Evolutionary conservation across 176 grass and related monocot species (phyloP), one percentile per base, ranked within the genome.

Genomic region (Carex scoparia): DNA sequence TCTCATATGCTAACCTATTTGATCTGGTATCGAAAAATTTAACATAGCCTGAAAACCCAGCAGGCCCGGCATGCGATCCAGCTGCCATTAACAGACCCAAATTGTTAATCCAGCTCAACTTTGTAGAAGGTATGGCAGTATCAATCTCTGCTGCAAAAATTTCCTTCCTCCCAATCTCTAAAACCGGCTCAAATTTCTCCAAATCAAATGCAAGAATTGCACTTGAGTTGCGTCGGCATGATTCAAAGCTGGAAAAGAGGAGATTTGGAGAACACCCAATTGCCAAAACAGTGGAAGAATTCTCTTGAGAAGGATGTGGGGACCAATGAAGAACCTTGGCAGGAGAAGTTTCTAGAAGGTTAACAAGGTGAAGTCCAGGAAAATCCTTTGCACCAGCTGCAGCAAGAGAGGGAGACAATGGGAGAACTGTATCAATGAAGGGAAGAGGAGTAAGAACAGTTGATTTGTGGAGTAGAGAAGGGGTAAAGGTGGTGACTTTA

Each of bases 221-320:
- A 70, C 85, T 99, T 15, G 93, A 91, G 63, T 94, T 99, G 49
- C 93, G 84, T 7, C 91, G 83, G 27, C 84, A 88, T 0, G 96
- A 95, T 85, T 99, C 90, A 55, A 95, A 99, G 86, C 91, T 94
- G 40, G 88, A 56, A 5, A 95, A 95, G 16, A 99, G 88, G 66
- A 84, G 83, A 7, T 77, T 77, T 1, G 87, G 75, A 51, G 87
- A 87, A 30, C 85, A 46, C 1, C 23, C 87, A 84, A 99, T 81
- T 12, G 90, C 87, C 14, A 92, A 80, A 79, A 95, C 93, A 12
- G 85, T 88, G 23, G 91, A 87, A 7, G 93, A 91, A 16, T 82
- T 80, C 46, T 88, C 69, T 9, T 19, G 35, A 61, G 81, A 84
- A 16, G 85, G 89, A 30, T 87, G 54, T 2, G 79, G 90, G 1